Percentiles rank a stretch among this genome's conserved stretches.
These are phyloP conservation scores for Thoreauomyces humboldtii DNA, from an alignment of 192 early-diverging fungal genomes.

Conservation along the genomic window DNA sequence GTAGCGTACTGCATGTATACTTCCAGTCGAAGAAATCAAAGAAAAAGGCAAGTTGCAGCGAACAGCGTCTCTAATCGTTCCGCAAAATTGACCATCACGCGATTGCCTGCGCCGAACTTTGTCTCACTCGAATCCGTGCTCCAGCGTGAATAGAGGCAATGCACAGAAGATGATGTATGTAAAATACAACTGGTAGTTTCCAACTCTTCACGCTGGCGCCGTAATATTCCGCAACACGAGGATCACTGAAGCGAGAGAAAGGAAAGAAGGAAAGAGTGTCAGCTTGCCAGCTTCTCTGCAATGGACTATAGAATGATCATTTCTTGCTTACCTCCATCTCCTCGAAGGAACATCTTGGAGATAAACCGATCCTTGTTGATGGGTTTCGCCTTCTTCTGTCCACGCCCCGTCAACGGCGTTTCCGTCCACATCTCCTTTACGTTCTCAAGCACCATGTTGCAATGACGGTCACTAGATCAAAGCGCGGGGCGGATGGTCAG, in stretches of 20 bases:
- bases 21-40: too few species aligned
- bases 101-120: background rate
- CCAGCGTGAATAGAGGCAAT: too few species aligned
- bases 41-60: too few species aligned
- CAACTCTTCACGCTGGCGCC: background rate
- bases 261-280: conserved; percentile 4
- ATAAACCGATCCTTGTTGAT: conserved; percentile 99
- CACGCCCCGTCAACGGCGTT: conserved; percentile 85
- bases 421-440: conserved; percentile 84
- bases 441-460: conserved; percentile 99
- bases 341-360: conserved; percentile 96
- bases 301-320: background rate
- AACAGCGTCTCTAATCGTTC: background rate
- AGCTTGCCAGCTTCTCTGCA: background rate
- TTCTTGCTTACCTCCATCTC: conserved; percentile 77
- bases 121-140: too few species aligned
- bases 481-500: background rate
- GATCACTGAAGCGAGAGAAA: conserved; percentile 36
- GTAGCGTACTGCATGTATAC: background rate
- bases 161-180: background rate
- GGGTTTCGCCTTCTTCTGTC: conserved; percentile 88
- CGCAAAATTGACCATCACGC: background rate
- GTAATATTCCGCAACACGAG: conserved; percentile 34
- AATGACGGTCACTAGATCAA: conserved; percentile 82
- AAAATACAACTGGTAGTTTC: background rate